Evolutionary conservation across 2,329 filamentous ascomycete species (phyloP), one percentile per base, ranked within the genome.

Genomic region (Exserohilum rostratum): DNA sequence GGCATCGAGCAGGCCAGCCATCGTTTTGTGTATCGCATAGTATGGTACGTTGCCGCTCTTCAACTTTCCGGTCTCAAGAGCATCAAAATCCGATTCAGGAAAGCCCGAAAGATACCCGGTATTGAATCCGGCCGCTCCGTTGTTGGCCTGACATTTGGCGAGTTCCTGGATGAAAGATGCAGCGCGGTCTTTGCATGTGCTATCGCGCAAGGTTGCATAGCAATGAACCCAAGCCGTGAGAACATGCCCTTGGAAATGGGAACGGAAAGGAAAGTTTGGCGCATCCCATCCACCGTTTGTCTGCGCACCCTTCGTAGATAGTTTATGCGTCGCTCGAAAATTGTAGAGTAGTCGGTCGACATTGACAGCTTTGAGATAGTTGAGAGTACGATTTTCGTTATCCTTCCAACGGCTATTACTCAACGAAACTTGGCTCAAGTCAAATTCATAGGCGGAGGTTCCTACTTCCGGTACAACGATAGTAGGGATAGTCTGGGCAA

Each of bases 21-120:
- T 76, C 1, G 79, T 82, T 70, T 83, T 84, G 69, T 84, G 82
- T n/a, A 83, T 73, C 18, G 78, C 77, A 54, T 84, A 84, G 66
- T 83, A 84, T 0, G 81, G 80, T 0, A 84, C 82, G 42, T 83
- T 83, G 25, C 81, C 80, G 37, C 78, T 81, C 46, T 30, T 74
- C 11, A 83, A 67, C 0, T 72, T 80, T 0, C 80, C 68, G 0
- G 67, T 64, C 50, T 83, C 80, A 1, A 83, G 67, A 0, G 69
- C 71, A 1, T 58, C 66, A 38, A 84, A 79, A 12, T 83, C 81
- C 0, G 79, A 81, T 57, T 84, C 82, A 0, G 81, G 80, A 29
- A 83, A 84, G 2, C 80, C 81, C 3, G 78, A 80, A 0, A 84
- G 68, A 52, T 84, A 84, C 0, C 82, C 81, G 0, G 69, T 42